A percentile compares a stretch with the other conserved stretches of the same genome.
Evolutionary conservation across 129 eudicot genomes (phyloP).

Genomic region (Cynara cardunculus): DNA sequence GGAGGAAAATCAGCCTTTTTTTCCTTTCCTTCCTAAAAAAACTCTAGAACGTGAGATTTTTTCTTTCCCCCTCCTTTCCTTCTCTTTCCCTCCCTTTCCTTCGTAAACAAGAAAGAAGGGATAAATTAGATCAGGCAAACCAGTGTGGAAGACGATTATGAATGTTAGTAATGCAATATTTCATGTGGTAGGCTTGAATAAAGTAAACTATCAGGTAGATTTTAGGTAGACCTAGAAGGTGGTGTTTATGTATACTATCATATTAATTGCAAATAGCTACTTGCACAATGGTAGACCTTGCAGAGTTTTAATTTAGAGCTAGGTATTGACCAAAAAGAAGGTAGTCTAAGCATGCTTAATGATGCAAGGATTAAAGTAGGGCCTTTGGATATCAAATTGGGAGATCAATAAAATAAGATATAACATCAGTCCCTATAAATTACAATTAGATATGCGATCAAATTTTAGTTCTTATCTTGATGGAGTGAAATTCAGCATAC

Average conservation of each 20-base stretch:
- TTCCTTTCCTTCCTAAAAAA: too few relatives aligned
- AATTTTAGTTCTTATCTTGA: background rate
- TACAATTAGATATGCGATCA: background rate
- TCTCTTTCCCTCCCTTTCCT: too few relatives aligned
- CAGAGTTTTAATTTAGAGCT: background rate
- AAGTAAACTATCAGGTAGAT: background rate
- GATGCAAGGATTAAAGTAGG: background rate
- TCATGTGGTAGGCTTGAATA: background rate
- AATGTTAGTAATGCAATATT: background rate
- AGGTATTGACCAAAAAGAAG: background rate
- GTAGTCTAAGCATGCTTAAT: too few relatives aligned
- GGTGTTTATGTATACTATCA: background rate
- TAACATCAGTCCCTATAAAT: background rate
- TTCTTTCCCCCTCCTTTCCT: too few relatives aligned
- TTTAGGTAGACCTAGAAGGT: background rate
- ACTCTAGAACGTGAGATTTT: too few relatives aligned
- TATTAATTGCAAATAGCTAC: background rate
- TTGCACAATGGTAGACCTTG: background rate
- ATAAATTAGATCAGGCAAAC: background rate
- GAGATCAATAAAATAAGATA: background rate
- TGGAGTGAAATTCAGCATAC: background rate
- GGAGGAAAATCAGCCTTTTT: too few relatives aligned
- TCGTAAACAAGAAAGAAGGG: background rate
- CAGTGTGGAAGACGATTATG: background rate
- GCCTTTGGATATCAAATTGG: background rate